A percentile compares a stretch with the other conserved stretches of the same genome.
phyloP scores from a whole-genome alignment of 768 basidiomycete species.

The Exidia glandulosa region DNA sequence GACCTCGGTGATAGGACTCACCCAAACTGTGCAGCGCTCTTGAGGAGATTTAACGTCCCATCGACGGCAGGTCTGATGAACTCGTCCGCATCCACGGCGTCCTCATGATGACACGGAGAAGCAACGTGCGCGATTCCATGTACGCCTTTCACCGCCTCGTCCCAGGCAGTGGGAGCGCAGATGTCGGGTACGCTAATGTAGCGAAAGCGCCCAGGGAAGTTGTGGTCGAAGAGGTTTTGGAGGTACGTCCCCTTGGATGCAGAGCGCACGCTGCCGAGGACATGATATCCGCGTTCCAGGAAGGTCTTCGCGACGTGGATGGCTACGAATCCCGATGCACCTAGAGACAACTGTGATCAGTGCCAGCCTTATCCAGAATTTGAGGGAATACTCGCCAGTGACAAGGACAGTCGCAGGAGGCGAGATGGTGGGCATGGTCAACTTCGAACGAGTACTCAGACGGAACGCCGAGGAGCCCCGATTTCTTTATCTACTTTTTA shows the following conservation, averaged over 20 bases:
- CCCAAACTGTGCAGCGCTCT: slow-evolving; percentile 1
- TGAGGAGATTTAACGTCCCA: background rate
- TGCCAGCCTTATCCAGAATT: no score
- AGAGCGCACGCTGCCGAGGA: slow-evolving; percentile 59
- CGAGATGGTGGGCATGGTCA: slow-evolving; percentile 28
- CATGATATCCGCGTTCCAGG: slow-evolving; percentile 49
- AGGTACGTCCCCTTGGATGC: slow-evolving; percentile 47
- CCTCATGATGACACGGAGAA: slow-evolving; percentile 24
- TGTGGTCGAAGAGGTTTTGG: slow-evolving; percentile 35
- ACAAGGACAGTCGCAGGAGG: slow-evolving; percentile 37
- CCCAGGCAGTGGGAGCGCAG: slow-evolving; percentile 54
- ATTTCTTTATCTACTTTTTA: no score
- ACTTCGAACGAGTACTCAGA: no score
- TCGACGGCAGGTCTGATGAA: slow-evolving; percentile 19
- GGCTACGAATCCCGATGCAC: slow-evolving; percentile 48
- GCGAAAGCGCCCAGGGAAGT: slow-evolving; percentile 48
- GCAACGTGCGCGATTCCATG: slow-evolving; percentile 63
- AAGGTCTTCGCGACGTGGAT: slow-evolving; percentile 44
- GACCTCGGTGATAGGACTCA: background rate
- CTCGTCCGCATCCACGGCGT: slow-evolving; percentile 4
- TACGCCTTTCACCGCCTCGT: slow-evolving; percentile 66
- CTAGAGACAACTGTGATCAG: no score
- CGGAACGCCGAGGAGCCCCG: no score
- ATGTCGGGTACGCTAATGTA: slow-evolving; percentile 63
- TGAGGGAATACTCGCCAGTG: no score